Percentiles rank a stretch among this genome's conserved stretches.
Evolutionary conservation across 495 filamentous ascomycete genomes (phyloP).

Genomic region (Podospora bellae-mahoneyi): DNA sequence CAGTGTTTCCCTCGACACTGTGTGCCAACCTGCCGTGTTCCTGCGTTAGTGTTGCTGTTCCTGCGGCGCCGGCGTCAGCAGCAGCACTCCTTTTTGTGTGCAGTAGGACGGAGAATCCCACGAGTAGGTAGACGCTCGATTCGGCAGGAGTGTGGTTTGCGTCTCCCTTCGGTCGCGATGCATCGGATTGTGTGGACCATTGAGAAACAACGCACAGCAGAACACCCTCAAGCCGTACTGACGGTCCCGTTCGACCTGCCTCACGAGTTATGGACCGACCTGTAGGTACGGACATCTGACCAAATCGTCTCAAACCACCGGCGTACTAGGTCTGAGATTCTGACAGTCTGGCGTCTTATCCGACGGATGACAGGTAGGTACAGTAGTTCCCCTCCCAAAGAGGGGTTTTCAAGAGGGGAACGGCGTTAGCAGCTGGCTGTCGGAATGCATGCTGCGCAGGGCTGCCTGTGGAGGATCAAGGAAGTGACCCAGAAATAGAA

Average conservation of each 20-base stretch:
- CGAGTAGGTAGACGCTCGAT: neutral
- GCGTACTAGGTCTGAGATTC: slow-evolving; percentile 2
- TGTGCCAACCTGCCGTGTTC: slow-evolving; percentile 24
- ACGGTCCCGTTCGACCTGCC: neutral
- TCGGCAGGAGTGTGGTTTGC: slow-evolving; percentile 3
- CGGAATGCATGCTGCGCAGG: slow-evolving; percentile 2
- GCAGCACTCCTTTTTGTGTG: neutral
- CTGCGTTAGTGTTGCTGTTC: slow-evolving; percentile 16
- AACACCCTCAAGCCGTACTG: neutral
- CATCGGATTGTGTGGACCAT: neutral
- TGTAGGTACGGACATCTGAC: neutral
- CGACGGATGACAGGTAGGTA: neutral
- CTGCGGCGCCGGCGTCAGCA: neutral
- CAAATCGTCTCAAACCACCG: neutral
- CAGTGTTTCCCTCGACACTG: slow-evolving; percentile 15
- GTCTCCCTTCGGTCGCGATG: neutral
- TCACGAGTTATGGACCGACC: neutral
- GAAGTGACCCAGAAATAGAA: slow-evolving; percentile 11
- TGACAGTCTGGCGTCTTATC: slow-evolving; percentile 1
- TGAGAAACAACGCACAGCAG: neutral
- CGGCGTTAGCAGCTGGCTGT: neutral
- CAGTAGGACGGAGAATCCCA: slow-evolving; percentile 8
- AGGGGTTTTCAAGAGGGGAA: neutral
- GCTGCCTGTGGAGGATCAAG: slow-evolving; percentile 11
- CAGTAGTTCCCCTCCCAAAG: too few species aligned